A percentile compares a stretch with the other conserved stretches of the same genome.
Conservation (phyloP, 495 filamentous ascomycete genomes). For the Friedmanniomyces endolithicus region DNA sequence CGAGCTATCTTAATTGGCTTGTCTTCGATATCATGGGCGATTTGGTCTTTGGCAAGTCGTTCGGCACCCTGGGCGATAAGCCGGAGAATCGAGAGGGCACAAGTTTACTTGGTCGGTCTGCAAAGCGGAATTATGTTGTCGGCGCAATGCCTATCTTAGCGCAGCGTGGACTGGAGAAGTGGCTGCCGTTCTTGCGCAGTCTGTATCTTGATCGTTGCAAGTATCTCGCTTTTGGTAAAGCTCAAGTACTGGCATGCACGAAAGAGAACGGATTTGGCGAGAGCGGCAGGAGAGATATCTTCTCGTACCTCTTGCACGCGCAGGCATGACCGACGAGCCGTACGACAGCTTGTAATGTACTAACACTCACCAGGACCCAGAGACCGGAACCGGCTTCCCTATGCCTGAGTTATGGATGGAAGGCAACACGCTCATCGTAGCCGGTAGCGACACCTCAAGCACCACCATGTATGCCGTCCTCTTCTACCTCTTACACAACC, state of each 20-base stretch:
- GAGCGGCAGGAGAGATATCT: slow-evolving; percentile 5
- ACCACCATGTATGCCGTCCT: slow-evolving; percentile 41
- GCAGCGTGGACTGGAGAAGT: slow-evolving; percentile 1
- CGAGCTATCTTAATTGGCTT: slow-evolving; percentile 52
- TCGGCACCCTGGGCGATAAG: slow-evolving; percentile 45
- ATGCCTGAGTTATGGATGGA: slow-evolving; percentile 29
- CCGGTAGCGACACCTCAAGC: slow-evolving; percentile 37
- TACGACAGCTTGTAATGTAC: background rate
- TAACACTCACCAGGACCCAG: slow-evolving; percentile 20
- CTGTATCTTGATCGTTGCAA: background rate
- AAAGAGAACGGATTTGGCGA: slow-evolving; percentile 4
- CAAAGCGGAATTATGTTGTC: slow-evolving; percentile 7
- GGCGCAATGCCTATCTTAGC: slow-evolving; percentile 3
- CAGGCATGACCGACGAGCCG: background rate
- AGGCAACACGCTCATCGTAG: slow-evolving; percentile 29
- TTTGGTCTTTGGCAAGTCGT: slow-evolving; percentile 56
- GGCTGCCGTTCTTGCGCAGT: slow-evolving; percentile 2
- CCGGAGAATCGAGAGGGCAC: slow-evolving; percentile 6
- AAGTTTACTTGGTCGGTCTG: slow-evolving; percentile 3
- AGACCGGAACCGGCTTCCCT: slow-evolving; percentile 25
- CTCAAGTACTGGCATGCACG: background rate
- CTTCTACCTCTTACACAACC: slow-evolving; percentile 50
- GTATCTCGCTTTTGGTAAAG: slow-evolving; percentile 10
- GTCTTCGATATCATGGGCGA: slow-evolving; percentile 65
- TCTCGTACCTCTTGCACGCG: slow-evolving; percentile 19